These are phyloP conservation scores for Fusarium tricinctum DNA, from an alignment of 2,329 filamentous ascomycete genomes.

Conservation along the genomic window DNA sequence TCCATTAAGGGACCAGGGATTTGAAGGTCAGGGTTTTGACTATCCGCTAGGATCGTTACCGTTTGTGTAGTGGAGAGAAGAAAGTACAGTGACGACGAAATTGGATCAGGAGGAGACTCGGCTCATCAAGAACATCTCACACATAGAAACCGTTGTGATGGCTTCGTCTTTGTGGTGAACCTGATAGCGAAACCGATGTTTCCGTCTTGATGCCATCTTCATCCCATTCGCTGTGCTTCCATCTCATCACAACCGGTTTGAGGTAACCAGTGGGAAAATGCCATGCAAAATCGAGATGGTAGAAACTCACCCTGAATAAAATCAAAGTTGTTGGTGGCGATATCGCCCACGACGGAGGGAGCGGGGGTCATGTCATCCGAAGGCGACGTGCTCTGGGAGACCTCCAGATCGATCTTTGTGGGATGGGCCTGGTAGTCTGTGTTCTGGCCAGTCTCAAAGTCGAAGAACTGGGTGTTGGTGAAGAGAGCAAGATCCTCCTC, in stretches of 20 bases:
- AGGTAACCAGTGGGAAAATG: background rate
- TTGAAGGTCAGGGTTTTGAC: constrained; percentile 32
- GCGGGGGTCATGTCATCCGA: constrained; percentile 58
- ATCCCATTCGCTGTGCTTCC: background rate
- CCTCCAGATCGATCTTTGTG: constrained; percentile 59
- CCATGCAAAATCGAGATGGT: constrained; percentile 3
- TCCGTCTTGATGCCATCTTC: background rate
- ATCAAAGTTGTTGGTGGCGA: constrained; percentile 59
- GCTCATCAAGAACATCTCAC: constrained; percentile 1
- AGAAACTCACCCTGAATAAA: constrained; percentile 64
- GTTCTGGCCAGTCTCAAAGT: constrained; percentile 77
- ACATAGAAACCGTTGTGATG: background rate
- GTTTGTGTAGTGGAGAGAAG: constrained; percentile 19
- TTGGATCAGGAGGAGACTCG: constrained; percentile 9
- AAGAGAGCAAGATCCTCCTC: constrained; percentile 83
- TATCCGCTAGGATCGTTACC: constrained; percentile 43
- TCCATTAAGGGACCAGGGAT: constrained; percentile 21
- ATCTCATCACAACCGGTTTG: background rate
- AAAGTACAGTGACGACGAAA: constrained; percentile 8
- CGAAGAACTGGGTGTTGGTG: constrained; percentile 86
- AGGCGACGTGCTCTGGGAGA: constrained; percentile 52
- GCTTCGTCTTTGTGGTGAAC: constrained; percentile 2
- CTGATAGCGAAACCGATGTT: constrained; percentile 1
- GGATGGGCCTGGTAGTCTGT: constrained; percentile 68
- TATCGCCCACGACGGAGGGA: constrained; percentile 61